These are phyloP conservation scores for Tetracentron sinense DNA, from an alignment of 164 flowering plant genomes.

Conservation along the genomic window DNA sequence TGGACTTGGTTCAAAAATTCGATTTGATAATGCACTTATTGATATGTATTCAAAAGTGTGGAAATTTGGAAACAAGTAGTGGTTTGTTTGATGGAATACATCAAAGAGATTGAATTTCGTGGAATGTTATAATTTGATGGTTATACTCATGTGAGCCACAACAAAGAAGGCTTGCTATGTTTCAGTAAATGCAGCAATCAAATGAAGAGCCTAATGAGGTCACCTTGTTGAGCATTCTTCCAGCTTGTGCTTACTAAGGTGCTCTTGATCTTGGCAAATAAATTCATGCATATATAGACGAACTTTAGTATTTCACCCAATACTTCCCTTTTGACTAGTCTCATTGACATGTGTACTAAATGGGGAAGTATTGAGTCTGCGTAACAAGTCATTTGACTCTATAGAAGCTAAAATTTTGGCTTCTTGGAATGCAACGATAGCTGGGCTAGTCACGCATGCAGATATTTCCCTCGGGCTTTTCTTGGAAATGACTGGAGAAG, in stretches of 20 bases:
- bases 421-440: constrained; percentile 72
- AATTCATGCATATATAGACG: constrained; percentile 63
- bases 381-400: constrained; percentile 33
- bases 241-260: constrained; percentile 62
- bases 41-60: constrained; percentile 84
- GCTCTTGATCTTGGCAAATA: constrained; percentile 72
- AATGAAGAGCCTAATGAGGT: constrained; percentile 56
- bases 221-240: constrained; percentile 59
- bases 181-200: constrained; percentile 46
- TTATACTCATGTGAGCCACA: constrained; percentile 37
- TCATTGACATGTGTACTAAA: constrained; percentile 65
- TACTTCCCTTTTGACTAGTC: constrained; percentile 48
- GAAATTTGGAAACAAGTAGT: constrained; percentile 47
- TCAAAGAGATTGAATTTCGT: constrained; percentile 48
- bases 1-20: constrained; percentile 45
- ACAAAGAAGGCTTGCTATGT: constrained; percentile 57
- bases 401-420: constrained; percentile 37
- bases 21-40: constrained; percentile 58
- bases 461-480: constrained; percentile 43
- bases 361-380: constrained; percentile 62
- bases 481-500: constrained; percentile 39
- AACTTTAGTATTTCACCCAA: constrained; percentile 25
- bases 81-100: constrained; percentile 43
- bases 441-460: constrained; percentile 52
- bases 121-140: constrained; percentile 88